These are phyloP conservation scores for Suillus bovinus DNA, from an alignment of 768 basidiomycete genomes.

Conservation along the genomic window DNA sequence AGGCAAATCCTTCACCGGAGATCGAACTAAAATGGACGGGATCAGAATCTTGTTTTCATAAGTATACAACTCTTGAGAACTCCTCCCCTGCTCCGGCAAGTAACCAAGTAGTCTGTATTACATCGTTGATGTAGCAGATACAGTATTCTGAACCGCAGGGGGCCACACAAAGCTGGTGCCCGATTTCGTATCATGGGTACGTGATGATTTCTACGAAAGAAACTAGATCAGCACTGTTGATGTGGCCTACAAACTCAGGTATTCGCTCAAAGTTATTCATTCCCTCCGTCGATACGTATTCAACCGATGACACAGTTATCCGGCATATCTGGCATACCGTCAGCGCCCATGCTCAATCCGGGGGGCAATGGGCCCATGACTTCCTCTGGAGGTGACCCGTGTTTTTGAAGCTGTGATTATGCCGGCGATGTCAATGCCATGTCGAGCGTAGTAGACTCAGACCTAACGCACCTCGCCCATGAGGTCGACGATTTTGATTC, in stretches of 20 bases:
- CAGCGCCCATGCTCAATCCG: no score
- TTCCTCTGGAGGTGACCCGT: slow-evolving; percentile 76
- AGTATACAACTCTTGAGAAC: no score
- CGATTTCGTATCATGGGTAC: neutral
- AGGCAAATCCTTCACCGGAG: neutral
- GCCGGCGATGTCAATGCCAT: neutral
- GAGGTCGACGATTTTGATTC: no score
- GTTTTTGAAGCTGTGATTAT: slow-evolving; percentile 66
- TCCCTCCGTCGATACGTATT: no score
- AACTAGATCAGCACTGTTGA: no score
- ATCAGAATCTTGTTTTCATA: no score
- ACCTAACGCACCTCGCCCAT: slow-evolving; percentile 44
- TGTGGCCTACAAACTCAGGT: no score
- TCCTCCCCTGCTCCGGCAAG: no score
- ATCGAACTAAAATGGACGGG: neutral
- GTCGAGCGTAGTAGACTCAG: neutral
- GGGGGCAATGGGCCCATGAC: slow-evolving; percentile 82
- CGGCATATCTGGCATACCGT: no score
- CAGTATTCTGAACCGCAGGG: neutral
- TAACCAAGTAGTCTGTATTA: no score
- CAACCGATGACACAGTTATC: no score
- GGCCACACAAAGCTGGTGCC: neutral
- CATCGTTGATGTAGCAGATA: neutral
- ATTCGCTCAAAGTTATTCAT: no score
- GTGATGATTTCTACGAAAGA: neutral